Evolutionary conservation across 2,329 filamentous ascomycete genomes (phyloP).

Genomic region (Thelonectria rubi): DNA sequence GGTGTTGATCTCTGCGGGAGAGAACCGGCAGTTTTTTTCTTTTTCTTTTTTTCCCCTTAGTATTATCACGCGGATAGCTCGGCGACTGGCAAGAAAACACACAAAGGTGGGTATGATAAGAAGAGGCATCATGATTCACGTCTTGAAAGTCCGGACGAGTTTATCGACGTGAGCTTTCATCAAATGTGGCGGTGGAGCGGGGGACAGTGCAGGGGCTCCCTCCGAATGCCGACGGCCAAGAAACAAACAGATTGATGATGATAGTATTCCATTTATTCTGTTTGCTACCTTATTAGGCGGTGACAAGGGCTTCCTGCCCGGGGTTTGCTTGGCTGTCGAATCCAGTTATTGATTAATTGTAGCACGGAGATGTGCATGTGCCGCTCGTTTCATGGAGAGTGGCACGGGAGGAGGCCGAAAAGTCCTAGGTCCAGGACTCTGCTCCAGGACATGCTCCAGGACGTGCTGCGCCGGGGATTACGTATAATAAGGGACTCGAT

Average conservation of each 20-base stretch:
- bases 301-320: conserved; percentile 13
- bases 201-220: neutral
- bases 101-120: neutral
- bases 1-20: conserved; percentile 7
- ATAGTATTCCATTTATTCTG: neutral
- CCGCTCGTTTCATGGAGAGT: conserved; percentile 23
- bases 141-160: no score
- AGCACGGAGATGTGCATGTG: conserved; percentile 20
- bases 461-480: neutral
- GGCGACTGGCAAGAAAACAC: no score
- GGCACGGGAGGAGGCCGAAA: conserved; percentile 10
- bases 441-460: conserved; percentile 6
- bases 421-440: conserved; percentile 22
- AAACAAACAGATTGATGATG: neutral
- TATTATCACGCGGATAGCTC: no score
- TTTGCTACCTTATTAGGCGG: conserved; percentile 6
- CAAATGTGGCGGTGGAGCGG: neutral
- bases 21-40: no score
- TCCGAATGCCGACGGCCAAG: neutral
- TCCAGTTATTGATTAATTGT: conserved; percentile 4
- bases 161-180: no score
- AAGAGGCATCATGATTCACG: neutral
- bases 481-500: conserved; percentile 10
- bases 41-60: no score
- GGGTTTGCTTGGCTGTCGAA: conserved; percentile 13